Evolutionary conservation across 164 flowering plant species (phyloP).

Genomic region (Umbilicus rupestris): DNA sequence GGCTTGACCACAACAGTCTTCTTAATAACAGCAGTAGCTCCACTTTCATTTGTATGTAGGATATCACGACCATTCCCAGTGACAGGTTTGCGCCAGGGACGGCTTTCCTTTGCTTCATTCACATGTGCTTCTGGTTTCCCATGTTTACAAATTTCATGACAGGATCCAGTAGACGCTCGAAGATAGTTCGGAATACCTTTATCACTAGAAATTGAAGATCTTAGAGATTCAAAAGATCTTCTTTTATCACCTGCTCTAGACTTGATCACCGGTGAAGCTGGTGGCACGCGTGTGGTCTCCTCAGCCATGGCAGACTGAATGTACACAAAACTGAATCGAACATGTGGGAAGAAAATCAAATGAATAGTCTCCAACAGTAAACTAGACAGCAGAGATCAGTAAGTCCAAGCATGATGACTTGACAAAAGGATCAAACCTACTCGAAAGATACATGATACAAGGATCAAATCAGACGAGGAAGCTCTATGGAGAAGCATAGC

Average conservation of each 20-base stretch:
- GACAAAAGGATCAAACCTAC: neutral
- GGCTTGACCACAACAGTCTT: conserved; percentile 6
- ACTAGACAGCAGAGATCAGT: neutral
- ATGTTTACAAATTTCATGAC: conserved; percentile 8
- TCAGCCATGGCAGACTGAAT: neutral
- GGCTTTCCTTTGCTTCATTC: neutral
- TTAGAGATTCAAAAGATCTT: neutral
- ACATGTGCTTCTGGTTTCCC: neutral
- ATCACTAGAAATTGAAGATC: neutral
- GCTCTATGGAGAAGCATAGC: neutral
- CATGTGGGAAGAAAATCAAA: neutral
- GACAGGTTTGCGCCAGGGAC: neutral
- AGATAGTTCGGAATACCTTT: conserved; percentile 1
- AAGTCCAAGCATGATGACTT: neutral
- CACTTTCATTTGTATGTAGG: neutral
- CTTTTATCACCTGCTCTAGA: neutral
- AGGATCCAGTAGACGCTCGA: conserved; percentile 5
- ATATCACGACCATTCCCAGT: neutral
- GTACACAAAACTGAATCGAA: neutral
- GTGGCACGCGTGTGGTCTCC: neutral
- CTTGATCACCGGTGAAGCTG: neutral
- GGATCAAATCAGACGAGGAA: neutral
- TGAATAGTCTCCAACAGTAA: neutral
- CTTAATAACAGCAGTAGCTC: neutral
- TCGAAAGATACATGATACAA: neutral